Base-by-base conservation (phyloP, 805 yeast species). In the Nematodospora valgi region DNA sequence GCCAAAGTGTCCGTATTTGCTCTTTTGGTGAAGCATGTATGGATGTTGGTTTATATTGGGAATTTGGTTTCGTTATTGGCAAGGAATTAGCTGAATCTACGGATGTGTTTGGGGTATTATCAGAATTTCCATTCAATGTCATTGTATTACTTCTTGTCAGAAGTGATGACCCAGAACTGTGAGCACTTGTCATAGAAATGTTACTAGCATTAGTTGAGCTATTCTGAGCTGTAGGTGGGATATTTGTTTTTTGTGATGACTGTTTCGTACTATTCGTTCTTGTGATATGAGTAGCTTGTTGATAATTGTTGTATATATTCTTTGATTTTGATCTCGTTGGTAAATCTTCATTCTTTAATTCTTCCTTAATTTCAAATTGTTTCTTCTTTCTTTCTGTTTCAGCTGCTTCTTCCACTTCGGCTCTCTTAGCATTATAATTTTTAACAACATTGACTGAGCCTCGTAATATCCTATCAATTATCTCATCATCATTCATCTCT, bases 291-390 rank as follows among this genome's bases (percentile, higher is more conserved):
- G 32, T 19, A 15, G 34, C 40, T 45, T 56, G 66, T 32, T 55
- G 64, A 37, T 59, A 60, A 38, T 57, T 56, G 34, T 59, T 60
- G 43, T 53, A 60, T 16, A 52, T 59, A 37, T 55, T 58, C 35
- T 50, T 56, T 33, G 62, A 51, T 31, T 52, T 52, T 16, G 51
- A 39, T 14, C 59, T 37, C 26, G 46, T 46, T 7, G 54, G 52
- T 15, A 42, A 37, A 10, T 38, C 45, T 13, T 28, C 33, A n/a
- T 28, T 9, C n/a, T 16, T 22, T 4, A n/a, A 4, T 9, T 34
- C 33, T n/a, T 34, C 33, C 4, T 28, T 30, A 6, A 13, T 30
- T 25, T 29, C 32, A 18, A 13, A 27, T 22, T 8, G 8, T 17
- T 15, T 17, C 23, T 18, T 23, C 11, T 32, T 32, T 25, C 32